phyloP scores from a whole-genome alignment of 805 yeast genomes.

The Wilhelminamyces savonicus region DNA sequence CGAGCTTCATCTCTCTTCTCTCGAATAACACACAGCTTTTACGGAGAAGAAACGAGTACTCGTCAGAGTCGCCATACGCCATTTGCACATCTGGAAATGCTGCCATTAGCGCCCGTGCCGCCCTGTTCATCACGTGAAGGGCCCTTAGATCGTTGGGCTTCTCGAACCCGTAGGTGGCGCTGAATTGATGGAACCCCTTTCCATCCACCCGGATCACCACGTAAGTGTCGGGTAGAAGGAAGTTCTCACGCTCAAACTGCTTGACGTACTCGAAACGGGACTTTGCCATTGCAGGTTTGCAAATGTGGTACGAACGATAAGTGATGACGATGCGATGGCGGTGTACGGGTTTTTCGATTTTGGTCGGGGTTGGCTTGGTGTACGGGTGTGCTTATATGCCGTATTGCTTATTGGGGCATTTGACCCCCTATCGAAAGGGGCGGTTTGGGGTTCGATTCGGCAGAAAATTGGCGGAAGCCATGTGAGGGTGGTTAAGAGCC shows the following conservation, averaged over 20 bases:
- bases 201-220: constrained; percentile 89
- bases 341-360: no score
- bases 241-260: constrained; percentile 67
- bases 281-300: constrained; percentile 55
- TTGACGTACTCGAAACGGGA: constrained; percentile 85
- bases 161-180: constrained; percentile 62
- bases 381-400: no score
- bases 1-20: constrained; percentile 74
- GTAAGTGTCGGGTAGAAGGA: constrained; percentile 71
- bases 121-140: constrained; percentile 68
- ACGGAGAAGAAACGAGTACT: constrained; percentile 75
- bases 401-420: no score
- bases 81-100: constrained; percentile 65
- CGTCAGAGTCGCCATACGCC: constrained; percentile 96
- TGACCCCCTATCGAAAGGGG: no score
- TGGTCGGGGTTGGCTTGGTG: no score
- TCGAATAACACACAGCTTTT: constrained; percentile 67
- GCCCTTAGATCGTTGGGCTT: constrained; percentile 89
- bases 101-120: constrained; percentile 63
- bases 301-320: no score
- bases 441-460: no score
- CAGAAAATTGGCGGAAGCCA: no score
- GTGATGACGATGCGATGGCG: no score
- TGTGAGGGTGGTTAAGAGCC: no score
- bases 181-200: constrained; percentile 84